Conservation (phyloP, 495 filamentous ascomycete genomes). For the Neurospora tetrasperma region DNA sequence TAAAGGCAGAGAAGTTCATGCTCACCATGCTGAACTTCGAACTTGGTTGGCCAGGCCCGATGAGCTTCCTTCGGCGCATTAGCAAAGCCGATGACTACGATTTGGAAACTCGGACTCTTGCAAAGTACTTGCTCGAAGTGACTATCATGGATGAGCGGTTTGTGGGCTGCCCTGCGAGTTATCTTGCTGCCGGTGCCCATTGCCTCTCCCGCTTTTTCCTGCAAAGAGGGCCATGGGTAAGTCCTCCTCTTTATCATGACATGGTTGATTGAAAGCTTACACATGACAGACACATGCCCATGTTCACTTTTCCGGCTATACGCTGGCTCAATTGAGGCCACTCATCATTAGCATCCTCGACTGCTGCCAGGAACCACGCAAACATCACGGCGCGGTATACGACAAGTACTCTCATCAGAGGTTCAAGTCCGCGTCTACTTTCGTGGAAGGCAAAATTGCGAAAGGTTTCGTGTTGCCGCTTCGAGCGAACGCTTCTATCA, state of each 20-base stretch:
- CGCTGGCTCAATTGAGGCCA: conserved; percentile 68
- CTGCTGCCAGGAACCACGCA: conserved; percentile 70
- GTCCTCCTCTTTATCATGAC: conserved; percentile 18
- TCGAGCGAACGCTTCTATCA: neutral
- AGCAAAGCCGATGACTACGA: conserved; percentile 99
- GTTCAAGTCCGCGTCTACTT: conserved; percentile 73
- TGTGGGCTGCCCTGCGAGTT: conserved; percentile 82
- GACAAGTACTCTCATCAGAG: conserved; percentile 82
- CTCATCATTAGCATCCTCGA: conserved; percentile 69
- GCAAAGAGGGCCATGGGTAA: conserved; percentile 85
- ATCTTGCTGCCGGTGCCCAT: conserved; percentile 82
- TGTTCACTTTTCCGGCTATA: conserved; percentile 87
- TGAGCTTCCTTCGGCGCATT: conserved; percentile 93
- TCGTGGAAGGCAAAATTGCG: conserved; percentile 61
- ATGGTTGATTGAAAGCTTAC: conserved; percentile 16
- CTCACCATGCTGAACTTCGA: conserved; percentile 89
- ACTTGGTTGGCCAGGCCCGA: conserved; percentile 92
- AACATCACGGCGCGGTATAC: conserved; percentile 76
- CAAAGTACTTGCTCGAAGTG: conserved; percentile 96
- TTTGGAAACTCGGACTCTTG: conserved; percentile 85
- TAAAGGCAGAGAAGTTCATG: conserved; percentile 98
- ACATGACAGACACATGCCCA: conserved; percentile 59
- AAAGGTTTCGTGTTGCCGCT: conserved; percentile 39
- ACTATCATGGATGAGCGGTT: conserved; percentile 98
- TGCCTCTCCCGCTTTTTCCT: conserved; percentile 85